phyloP scores from a whole-genome alignment of 1,284 basidiomycete genomes.

The Cutaneotrichosporon daszewskae region DNA sequence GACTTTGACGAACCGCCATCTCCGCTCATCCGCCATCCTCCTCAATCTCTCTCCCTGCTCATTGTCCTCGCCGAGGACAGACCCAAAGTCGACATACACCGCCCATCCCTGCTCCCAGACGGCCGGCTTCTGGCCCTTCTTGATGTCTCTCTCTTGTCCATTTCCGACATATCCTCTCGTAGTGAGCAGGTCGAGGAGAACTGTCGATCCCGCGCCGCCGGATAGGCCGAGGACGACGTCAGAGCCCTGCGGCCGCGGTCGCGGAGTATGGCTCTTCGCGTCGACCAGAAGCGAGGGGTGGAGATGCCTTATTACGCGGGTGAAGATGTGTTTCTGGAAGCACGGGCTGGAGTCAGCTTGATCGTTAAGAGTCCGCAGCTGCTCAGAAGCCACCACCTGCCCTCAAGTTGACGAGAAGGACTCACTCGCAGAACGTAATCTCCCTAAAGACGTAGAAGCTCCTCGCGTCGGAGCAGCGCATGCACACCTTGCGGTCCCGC shows the following conservation, averaged over 20 bases:
- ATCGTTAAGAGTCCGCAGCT: too few species aligned
- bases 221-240: conserved; percentile 32
- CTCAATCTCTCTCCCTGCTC: conserved; percentile 18
- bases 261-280: conserved; percentile 1
- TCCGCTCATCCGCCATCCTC: conserved; percentile 16
- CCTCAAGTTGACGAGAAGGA: background rate
- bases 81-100: conserved; percentile 45
- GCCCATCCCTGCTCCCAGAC: conserved; percentile 38
- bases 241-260: conserved; percentile 25
- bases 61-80: conserved; percentile 12
- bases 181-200: conserved; percentile 33
- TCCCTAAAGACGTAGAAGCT: conserved; percentile 34
- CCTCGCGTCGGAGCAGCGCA: conserved; percentile 32
- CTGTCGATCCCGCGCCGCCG: conserved; percentile 40
- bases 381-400: background rate
- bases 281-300: conserved; percentile 24
- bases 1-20: conserved; percentile 27
- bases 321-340: conserved; percentile 24
- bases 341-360: conserved; percentile 21
- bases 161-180: conserved; percentile 26
- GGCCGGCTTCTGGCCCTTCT: conserved; percentile 28
- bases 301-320: conserved; percentile 24
- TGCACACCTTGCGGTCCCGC: conserved; percentile 29
- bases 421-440: conserved; percentile 37
- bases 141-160: conserved; percentile 20